These are phyloP conservation scores for Beta corolliflora DNA, from an alignment of 179 eudicot genomes.

Conservation along the genomic window DNA sequence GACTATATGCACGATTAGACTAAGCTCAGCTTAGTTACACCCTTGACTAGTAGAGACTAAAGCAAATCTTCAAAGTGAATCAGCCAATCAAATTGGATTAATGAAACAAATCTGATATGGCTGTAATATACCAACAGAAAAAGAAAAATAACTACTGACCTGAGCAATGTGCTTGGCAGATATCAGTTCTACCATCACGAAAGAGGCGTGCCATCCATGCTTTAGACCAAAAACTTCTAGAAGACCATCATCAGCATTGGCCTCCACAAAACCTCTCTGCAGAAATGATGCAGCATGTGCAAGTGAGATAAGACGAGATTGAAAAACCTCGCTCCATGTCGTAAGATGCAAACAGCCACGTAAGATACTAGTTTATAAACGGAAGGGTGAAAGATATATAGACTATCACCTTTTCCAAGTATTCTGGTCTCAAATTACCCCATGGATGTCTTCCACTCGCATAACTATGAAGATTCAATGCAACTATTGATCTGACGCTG, in stretches of 20 bases:
- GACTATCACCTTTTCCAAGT: constrained; percentile 71
- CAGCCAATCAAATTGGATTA: neutral
- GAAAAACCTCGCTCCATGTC: neutral
- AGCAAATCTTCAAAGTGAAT: neutral
- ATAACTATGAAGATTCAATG: constrained; percentile 83
- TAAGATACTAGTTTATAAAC: neutral
- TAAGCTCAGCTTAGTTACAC: neutral
- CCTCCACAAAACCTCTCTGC: constrained; percentile 93
- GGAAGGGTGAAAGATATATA: neutral
- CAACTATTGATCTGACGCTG: constrained; percentile 91
- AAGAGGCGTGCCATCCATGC: constrained; percentile 99
- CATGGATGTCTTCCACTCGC: constrained; percentile 99
- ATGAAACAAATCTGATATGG: neutral
- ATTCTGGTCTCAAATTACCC: constrained; percentile 88
- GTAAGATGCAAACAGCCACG: neutral
- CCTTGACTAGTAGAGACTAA: neutral
- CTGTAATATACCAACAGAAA: neutral
- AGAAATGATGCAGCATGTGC: constrained; percentile 10
- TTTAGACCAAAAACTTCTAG: constrained; percentile 90
- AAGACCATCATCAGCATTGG: constrained; percentile 91
- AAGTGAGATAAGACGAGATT: neutral
- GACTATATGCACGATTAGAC: neutral
- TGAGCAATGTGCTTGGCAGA: constrained; percentile 96
- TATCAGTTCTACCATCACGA: constrained; percentile 89
- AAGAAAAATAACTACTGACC: constrained; percentile 39